phyloP scores from a whole-genome alignment of 2,329 filamentous ascomycete species.

The Pleurostoma richardsiae region DNA sequence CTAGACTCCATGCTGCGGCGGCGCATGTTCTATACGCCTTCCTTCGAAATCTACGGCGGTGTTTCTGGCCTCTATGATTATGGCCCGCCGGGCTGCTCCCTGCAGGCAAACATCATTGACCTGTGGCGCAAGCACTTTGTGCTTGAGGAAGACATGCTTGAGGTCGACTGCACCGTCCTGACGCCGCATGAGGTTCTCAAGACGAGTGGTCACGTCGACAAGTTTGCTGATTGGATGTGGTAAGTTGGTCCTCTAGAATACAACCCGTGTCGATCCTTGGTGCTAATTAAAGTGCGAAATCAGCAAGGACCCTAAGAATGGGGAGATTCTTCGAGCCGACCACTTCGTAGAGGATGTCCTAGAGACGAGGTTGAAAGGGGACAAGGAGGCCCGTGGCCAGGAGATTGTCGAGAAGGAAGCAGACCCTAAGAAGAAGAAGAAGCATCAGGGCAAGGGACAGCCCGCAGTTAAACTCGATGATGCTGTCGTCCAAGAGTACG shows the following conservation, averaged over 20 bases:
- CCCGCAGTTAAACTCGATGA: conserved; percentile 85
- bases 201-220: conserved; percentile 94
- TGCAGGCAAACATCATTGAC: conserved; percentile 85
- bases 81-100: conserved; percentile 79
- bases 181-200: conserved; percentile 93
- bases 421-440: conserved; percentile 78
- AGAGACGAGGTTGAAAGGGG: conserved; percentile 78
- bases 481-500: conserved; percentile 80
- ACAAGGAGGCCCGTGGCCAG: conserved; percentile 87
- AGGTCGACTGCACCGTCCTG: conserved; percentile 89
- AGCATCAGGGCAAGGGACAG: conserved; percentile 73
- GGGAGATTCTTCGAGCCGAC: conserved; percentile 93
- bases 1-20: conserved; percentile 85
- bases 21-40: conserved; percentile 89
- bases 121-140: conserved; percentile 92
- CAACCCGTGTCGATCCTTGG: too few species aligned
- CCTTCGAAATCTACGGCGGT: conserved; percentile 93
- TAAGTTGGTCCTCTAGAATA: too few species aligned
- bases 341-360: conserved; percentile 95
- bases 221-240: conserved; percentile 98
- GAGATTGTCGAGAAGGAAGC: conserved; percentile 74
- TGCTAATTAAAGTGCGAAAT: too few species aligned
- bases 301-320: conserved; percentile 88
- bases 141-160: conserved; percentile 89
- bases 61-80: conserved; percentile 90